phyloP scores from a whole-genome alignment of 352 stramenopile species.

The Phytopythium ostracodes region DNA sequence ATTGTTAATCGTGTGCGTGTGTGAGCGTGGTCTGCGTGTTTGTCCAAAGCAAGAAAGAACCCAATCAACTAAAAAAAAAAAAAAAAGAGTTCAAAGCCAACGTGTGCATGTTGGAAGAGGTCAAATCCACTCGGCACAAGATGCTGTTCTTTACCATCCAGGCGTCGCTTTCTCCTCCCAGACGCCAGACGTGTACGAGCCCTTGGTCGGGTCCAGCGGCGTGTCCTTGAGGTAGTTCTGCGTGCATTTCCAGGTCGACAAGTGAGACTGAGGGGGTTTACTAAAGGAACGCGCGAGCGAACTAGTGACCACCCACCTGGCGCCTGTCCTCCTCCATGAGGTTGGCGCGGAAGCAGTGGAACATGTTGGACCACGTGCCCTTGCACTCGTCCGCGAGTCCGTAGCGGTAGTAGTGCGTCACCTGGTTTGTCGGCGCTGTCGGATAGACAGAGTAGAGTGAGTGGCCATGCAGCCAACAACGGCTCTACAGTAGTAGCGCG shows the following conservation, averaged over 20 bases:
- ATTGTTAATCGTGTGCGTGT: slow-evolving; percentile 4
- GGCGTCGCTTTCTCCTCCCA: slow-evolving; percentile 67
- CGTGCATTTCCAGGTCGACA: no score
- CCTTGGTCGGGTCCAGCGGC: slow-evolving; percentile 50
- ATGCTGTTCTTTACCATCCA: slow-evolving; percentile 73
- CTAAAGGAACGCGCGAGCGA: no score
- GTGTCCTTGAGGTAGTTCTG: slow-evolving; percentile 68
- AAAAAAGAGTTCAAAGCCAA: background rate
- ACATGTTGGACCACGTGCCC: slow-evolving; percentile 80
- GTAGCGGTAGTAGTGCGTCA: slow-evolving; percentile 78
- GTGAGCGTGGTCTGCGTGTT: slow-evolving; percentile 2
- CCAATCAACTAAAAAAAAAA: background rate
- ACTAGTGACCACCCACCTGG: slow-evolving; percentile 36
- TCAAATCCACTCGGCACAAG: no score
- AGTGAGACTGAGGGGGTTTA: no score
- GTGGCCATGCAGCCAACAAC: no score
- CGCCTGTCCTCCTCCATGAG: slow-evolving; percentile 78
- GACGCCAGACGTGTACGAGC: slow-evolving; percentile 49
- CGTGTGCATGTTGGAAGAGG: background rate
- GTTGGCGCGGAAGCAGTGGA: slow-evolving; percentile 68
- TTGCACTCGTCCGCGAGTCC: slow-evolving; percentile 74
- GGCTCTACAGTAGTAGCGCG: no score
- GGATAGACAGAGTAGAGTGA: no score
- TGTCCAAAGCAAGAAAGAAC: background rate
- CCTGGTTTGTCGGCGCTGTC: slow-evolving; percentile 70